These are phyloP conservation scores for Herpotrichia juniperi DNA, from an alignment of 2,329 filamentous ascomycete species.

Conservation along the genomic window DNA sequence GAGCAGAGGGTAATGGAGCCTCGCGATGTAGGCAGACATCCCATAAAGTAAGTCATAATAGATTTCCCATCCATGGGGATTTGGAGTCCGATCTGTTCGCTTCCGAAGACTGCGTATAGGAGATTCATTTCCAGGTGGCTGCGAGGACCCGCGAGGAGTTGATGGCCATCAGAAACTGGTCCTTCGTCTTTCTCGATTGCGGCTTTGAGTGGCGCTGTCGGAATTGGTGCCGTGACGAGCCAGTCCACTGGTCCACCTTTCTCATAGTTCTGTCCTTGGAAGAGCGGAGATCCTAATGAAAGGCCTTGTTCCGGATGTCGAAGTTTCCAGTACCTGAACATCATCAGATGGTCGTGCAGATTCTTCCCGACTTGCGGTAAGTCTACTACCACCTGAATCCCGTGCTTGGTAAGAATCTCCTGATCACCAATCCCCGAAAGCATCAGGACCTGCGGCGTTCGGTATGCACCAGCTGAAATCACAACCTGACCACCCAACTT, in stretches of 20 bases:
- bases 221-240: slow-evolving; percentile 20
- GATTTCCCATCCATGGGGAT: slow-evolving; percentile 25
- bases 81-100: slow-evolving; percentile 16
- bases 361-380: slow-evolving; percentile 68
- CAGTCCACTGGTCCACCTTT: slow-evolving; percentile 31
- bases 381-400: slow-evolving; percentile 59
- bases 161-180: slow-evolving; percentile 14
- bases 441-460: slow-evolving; percentile 35
- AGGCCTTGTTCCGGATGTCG: slow-evolving; percentile 27
- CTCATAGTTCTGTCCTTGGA: slow-evolving; percentile 20
- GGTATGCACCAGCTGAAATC: slow-evolving; percentile 33
- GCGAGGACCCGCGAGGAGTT: slow-evolving; percentile 14
- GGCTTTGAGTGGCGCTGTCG: slow-evolving; percentile 12
- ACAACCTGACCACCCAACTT: slow-evolving; percentile 30
- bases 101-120: slow-evolving; percentile 20
- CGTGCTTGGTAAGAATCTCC: slow-evolving; percentile 56
- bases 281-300: slow-evolving; percentile 25
- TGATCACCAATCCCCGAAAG: slow-evolving; percentile 39
- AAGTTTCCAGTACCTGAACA: slow-evolving; percentile 33
- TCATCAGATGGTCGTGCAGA: slow-evolving; percentile 61
- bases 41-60: slow-evolving; percentile 28
- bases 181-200: slow-evolving; percentile 24
- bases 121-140: slow-evolving; percentile 25
- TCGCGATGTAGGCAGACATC: slow-evolving; percentile 36
- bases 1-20: slow-evolving; percentile 61